These are phyloP conservation scores for Puccinia coronata DNA, from an alignment of 1,284 basidiomycete genomes.

Conservation along the genomic window DNA sequence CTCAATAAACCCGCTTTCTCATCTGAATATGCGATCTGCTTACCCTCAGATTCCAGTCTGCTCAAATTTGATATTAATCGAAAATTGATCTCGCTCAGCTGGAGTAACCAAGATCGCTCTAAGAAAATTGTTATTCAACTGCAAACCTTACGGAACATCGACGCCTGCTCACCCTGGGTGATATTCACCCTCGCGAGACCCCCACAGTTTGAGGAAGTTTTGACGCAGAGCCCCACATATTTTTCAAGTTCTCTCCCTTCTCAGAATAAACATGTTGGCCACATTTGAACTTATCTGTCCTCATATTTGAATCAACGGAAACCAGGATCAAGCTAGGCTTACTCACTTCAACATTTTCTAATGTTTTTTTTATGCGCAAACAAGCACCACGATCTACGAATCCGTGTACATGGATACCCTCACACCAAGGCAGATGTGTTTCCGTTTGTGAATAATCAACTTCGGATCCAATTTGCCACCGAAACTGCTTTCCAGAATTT, in stretches of 20 bases:
- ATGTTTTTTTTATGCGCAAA: background rate
- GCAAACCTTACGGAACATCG: background rate
- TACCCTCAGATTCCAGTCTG: conserved; percentile 8
- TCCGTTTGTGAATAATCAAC: conserved; percentile 25
- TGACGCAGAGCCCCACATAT: background rate
- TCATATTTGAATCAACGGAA: background rate
- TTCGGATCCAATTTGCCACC: conserved; percentile 18
- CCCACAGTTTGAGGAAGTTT: background rate
- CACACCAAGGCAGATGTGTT: conserved; percentile 11
- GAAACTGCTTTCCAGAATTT: conserved; percentile 9
- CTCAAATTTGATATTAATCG: conserved; percentile 1
- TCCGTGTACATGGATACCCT: conserved; percentile 1
- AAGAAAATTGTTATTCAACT: conserved; percentile 3
- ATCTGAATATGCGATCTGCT: conserved; percentile 13
- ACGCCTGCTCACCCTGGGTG: conserved; percentile 26
- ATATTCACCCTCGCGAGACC: background rate
- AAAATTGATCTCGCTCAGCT: background rate
- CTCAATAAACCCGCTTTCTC: conserved; percentile 14
- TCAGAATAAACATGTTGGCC: conserved; percentile 6
- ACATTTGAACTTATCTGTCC: background rate
- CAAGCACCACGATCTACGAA: background rate
- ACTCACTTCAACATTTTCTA: background rate
- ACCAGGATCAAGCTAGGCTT: background rate
- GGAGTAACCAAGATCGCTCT: background rate
- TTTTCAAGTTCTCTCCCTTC: background rate